Conservation (phyloP, 1,139 yeast genomes). For the Blastobotrys aristatus region DNA sequence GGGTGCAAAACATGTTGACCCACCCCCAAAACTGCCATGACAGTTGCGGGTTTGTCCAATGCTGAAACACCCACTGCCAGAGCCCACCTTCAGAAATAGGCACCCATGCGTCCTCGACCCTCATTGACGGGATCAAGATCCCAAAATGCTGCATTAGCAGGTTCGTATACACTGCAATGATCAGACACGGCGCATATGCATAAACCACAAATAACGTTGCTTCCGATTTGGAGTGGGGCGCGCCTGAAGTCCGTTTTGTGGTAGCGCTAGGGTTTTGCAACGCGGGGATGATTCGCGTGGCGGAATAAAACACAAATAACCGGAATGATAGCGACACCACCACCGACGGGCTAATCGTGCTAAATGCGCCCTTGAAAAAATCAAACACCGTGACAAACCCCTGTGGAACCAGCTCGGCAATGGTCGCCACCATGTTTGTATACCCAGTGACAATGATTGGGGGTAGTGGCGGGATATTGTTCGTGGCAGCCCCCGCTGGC, state of each 20-base stretch:
- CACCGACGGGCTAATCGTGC: slow-evolving; percentile 77
- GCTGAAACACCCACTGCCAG: slow-evolving; percentile 24
- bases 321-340: slow-evolving; percentile 78
- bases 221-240: slow-evolving; percentile 20
- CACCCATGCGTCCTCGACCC: neutral
- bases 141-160: slow-evolving; percentile 86
- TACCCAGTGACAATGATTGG: slow-evolving; percentile 36
- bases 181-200: slow-evolving; percentile 87
- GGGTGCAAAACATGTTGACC: slow-evolving; percentile 79
- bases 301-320: slow-evolving; percentile 83
- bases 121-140: slow-evolving; percentile 10
- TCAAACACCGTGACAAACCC: slow-evolving; percentile 59
- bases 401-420: slow-evolving; percentile 43
- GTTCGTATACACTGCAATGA: slow-evolving; percentile 92
- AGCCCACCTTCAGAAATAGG: slow-evolving; percentile 12
- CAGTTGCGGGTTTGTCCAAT: slow-evolving; percentile 51
- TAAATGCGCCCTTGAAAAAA: slow-evolving; percentile 61
- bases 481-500: slow-evolving; percentile 11
- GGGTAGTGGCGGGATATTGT: slow-evolving; percentile 33
- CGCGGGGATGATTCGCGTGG: slow-evolving; percentile 83
- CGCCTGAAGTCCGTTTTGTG: neutral
- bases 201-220: slow-evolving; percentile 52
- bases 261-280: slow-evolving; percentile 19
- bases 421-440: slow-evolving; percentile 39
- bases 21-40: slow-evolving; percentile 94